Evolutionary conservation across 176 grass and related monocot genomes (phyloP).

Genomic region (Pontederia paniculata): DNA sequence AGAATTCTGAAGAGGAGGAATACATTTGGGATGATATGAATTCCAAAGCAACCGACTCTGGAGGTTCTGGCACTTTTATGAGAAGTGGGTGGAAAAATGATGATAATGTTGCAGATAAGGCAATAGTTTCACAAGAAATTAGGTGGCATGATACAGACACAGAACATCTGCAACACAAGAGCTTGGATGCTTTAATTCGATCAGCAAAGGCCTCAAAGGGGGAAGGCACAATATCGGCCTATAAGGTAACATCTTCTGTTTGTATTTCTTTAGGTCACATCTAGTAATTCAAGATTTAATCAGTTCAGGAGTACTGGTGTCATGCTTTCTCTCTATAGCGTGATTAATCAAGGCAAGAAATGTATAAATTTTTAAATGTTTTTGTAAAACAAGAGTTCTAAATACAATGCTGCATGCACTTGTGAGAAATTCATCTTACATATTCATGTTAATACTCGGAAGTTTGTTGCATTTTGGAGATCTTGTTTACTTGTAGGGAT

Average conservation of each 20-base stretch:
- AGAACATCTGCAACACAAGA: conserved; percentile 24
- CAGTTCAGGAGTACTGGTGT: too few species aligned
- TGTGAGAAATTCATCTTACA: too few species aligned
- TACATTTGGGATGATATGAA: conserved; percentile 82
- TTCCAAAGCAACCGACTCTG: conserved; percentile 26
- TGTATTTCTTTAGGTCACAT: background rate
- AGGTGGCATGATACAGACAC: conserved; percentile 26
- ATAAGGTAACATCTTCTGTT: conserved; percentile 33
- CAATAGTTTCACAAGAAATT: conserved; percentile 33
- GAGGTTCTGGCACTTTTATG: conserved; percentile 26
- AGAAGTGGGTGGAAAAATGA: conserved; percentile 49
- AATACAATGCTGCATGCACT: too few species aligned
- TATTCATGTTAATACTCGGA: too few species aligned
- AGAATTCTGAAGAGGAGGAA: conserved; percentile 96
- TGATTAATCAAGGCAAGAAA: too few species aligned
- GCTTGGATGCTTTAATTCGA: conserved; percentile 29
- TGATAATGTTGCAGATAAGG: conserved; percentile 25
- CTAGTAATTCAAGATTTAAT: background rate
- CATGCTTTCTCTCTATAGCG: too few species aligned
- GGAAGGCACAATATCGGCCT: conserved; percentile 29
- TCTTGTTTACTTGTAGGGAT: too few species aligned
- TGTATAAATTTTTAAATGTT: too few species aligned
- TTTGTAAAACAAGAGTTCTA: too few species aligned
- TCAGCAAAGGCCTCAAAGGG: conserved; percentile 26
- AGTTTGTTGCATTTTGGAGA: too few species aligned